Percentiles rank a stretch among this genome's conserved stretches.
phyloP scores from a whole-genome alignment of 495 filamentous ascomycete species.

The Xylaria nigripes region DNA sequence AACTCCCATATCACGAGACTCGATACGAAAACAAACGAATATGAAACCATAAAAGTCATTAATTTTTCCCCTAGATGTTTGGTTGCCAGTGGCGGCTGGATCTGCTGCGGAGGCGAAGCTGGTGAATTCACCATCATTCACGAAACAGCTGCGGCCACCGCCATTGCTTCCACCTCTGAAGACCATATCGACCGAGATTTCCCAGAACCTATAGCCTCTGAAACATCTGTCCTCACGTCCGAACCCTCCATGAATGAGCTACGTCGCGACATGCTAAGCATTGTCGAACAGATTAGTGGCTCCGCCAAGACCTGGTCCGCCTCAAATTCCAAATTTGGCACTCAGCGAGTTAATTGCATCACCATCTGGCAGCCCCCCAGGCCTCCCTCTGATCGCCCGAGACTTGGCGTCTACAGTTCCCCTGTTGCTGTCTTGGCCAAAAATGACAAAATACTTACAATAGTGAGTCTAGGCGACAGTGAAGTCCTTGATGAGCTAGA shows the following conservation, averaged over 20 bases:
- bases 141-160: constrained; percentile 1
- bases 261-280: constrained; percentile 24
- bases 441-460: constrained; percentile 78
- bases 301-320: constrained; percentile 29
- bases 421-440: constrained; percentile 52
- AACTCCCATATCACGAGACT: constrained; percentile 59
- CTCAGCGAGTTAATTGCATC: constrained; percentile 48
- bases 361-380: constrained; percentile 44
- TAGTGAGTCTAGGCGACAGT: constrained; percentile 54
- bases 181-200: constrained; percentile 26
- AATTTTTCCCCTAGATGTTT: constrained; percentile 80
- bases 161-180: constrained; percentile 16
- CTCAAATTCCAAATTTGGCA: constrained; percentile 36
- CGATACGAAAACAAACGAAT: constrained; percentile 60
- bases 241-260: constrained; percentile 21
- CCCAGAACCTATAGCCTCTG: constrained; percentile 8
- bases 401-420: constrained; percentile 31
- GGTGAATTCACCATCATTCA: constrained; percentile 79
- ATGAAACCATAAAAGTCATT: constrained; percentile 66
- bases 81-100: constrained; percentile 74
- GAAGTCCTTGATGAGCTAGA: constrained; percentile 55
- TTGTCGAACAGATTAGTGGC: constrained; percentile 27
- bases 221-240: constrained; percentile 25
- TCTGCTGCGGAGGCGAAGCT: constrained; percentile 78
- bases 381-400: constrained; percentile 11